Evolutionary conservation across 345 rosid species (phyloP).

Genomic region (Rubroshorea leprosula): DNA sequence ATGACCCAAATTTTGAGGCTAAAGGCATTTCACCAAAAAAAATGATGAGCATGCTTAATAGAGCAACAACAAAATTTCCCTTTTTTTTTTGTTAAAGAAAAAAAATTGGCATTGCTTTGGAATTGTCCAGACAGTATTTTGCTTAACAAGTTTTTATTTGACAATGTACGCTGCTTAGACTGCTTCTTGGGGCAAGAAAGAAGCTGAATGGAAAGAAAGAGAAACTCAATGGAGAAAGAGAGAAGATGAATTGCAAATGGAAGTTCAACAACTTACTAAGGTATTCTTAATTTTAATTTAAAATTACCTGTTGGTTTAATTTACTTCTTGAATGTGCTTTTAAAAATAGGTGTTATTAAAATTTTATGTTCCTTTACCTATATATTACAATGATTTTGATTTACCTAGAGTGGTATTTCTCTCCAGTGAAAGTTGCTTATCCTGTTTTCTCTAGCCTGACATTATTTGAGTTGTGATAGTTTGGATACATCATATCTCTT

Average conservation of each 20-base stretch:
- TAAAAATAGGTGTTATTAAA: neutral
- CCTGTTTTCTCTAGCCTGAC: constrained; percentile 6
- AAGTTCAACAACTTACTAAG: constrained; percentile 42
- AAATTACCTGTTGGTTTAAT: neutral
- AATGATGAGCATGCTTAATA: too few species aligned
- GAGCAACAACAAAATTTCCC: too few species aligned
- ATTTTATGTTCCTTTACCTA: constrained; percentile 17
- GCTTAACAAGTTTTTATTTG: neutral
- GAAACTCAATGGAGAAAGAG: constrained; percentile 44
- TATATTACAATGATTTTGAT: neutral
- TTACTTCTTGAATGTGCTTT: neutral
- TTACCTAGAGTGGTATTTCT: neutral
- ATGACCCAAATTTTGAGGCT: constrained; percentile 39
- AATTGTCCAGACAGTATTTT: neutral
- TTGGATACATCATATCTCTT: neutral
- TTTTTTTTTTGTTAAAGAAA: neutral
- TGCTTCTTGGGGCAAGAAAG: constrained; percentile 17
- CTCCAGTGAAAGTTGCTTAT: neutral
- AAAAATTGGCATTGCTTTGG: too few species aligned
- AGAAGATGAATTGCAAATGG: constrained; percentile 38
- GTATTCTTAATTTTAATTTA: constrained; percentile 23
- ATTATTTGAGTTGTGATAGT: constrained; percentile 11
- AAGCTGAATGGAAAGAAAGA: constrained; percentile 38
- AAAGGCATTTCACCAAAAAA: neutral
- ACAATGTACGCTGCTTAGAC: constrained; percentile 35